Conservation (phyloP, 139 green algal species). For the Microglena sp. region DNA sequence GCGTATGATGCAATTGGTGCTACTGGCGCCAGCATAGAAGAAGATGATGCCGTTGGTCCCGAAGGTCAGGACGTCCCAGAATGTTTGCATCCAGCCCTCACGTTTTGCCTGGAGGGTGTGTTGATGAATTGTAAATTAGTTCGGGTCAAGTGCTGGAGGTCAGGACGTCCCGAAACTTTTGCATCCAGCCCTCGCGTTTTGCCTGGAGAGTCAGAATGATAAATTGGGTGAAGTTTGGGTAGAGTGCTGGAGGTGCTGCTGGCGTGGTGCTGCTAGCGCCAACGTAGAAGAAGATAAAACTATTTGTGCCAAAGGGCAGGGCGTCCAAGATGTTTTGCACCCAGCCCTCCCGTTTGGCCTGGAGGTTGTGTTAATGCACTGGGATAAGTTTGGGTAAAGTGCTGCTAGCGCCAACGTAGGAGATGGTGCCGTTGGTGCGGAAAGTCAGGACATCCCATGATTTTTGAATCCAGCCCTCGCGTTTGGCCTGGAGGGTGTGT, state of each 20-base stretch:
- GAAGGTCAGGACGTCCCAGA: constrained; percentile 33
- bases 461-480: constrained; percentile 5
- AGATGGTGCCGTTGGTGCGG: constrained; percentile 59
- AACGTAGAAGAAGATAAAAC: constrained; percentile 78
- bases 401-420: constrained; percentile 59
- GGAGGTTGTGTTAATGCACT: too few relatives aligned
- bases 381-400: too few relatives aligned
- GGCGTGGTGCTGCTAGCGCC: constrained; percentile 58
- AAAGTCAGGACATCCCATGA: constrained; percentile 34
- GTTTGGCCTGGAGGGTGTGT: constrained; percentile 30
- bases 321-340: constrained; percentile 42
- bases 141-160: constrained; percentile 29
- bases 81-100: constrained; percentile 10
- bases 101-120: constrained; percentile 30
- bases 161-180: constrained; percentile 29
- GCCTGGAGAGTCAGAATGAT: constrained; percentile 35
- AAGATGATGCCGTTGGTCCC: constrained; percentile 67
- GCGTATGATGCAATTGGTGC: constrained; percentile 73
- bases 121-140: too few relatives aligned
- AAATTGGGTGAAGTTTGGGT: too few relatives aligned
- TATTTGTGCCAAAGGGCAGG: constrained; percentile 29
- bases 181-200: constrained; percentile 13
- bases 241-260: too few relatives aligned
- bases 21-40: constrained; percentile 55
- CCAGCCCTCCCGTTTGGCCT: too few relatives aligned